Evolutionary conservation across 441 rosid species (phyloP).

Genomic region (Francoa sonchifolia): DNA sequence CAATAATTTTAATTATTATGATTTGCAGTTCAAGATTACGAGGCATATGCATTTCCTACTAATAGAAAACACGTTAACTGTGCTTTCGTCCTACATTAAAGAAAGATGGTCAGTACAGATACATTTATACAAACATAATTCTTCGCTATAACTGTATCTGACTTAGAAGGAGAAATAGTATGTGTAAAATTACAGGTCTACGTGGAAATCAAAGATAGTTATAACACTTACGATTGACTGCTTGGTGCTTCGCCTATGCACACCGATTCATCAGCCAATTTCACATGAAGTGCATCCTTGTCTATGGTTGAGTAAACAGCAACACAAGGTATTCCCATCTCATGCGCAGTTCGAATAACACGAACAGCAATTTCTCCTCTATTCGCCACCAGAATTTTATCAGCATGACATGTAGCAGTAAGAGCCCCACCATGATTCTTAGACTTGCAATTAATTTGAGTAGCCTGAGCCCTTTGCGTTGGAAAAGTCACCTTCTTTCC

Average conservation of each 20-base stretch:
- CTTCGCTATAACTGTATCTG: too few relatives aligned
- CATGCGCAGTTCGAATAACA: constrained; percentile 93
- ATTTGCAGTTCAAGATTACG: too few relatives aligned
- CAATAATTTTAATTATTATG: too few relatives aligned
- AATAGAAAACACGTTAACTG: too few relatives aligned
- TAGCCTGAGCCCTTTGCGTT: constrained; percentile 26
- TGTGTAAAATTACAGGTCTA: neutral
- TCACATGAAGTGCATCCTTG: constrained; percentile 89
- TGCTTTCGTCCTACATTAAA: too few relatives aligned
- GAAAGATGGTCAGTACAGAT: too few relatives aligned
- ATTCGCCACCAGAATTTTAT: constrained; percentile 84
- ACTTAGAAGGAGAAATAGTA: neutral
- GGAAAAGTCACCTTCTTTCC: constrained; percentile 47
- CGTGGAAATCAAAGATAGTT: neutral
- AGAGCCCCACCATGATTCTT: constrained; percentile 43
- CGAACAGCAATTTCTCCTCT: constrained; percentile 97
- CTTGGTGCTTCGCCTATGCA: constrained; percentile 99
- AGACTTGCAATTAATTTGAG: constrained; percentile 20
- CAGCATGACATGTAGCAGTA: constrained; percentile 45
- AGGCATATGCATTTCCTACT: too few relatives aligned
- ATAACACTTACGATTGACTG: constrained; percentile 68
- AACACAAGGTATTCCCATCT: constrained; percentile 98
- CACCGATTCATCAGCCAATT: constrained; percentile 87
- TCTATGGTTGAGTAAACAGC: constrained; percentile 94
- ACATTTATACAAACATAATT: too few relatives aligned